Percentiles rank a stretch among this genome's conserved stretches.
Conservation (phyloP, 805 yeast species). For the Sporopachydermia lactativora region DNA sequence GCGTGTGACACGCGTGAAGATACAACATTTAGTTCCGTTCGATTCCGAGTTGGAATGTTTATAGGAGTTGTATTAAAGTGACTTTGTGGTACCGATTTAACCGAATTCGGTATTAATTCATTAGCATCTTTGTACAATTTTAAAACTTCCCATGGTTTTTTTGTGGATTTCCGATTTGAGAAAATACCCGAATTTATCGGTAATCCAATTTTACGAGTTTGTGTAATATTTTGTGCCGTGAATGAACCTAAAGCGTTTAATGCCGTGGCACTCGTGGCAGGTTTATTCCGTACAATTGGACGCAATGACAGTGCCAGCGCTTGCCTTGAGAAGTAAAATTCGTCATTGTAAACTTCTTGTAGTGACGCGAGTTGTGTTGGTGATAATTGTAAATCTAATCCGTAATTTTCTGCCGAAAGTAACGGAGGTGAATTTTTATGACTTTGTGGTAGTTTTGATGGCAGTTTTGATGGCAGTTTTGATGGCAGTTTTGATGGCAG, state of each 20-base stretch:
- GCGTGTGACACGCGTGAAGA: slow-evolving; percentile 30
- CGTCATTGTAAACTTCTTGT: not conserved
- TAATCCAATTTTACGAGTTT: too few species aligned
- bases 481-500: too few species aligned
- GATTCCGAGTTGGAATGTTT: not conserved
- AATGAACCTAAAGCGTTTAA: not conserved
- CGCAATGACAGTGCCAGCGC: slow-evolving; percentile 1
- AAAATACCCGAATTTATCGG: not conserved
- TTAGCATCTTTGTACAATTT: not conserved
- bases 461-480: too few species aligned
- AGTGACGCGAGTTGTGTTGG: not conserved
- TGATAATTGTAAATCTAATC: not conserved
- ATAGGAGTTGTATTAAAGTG: too few species aligned
- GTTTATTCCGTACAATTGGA: not conserved
- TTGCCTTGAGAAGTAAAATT: not conserved
- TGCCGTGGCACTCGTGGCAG: not conserved
- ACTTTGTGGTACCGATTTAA: not conserved
- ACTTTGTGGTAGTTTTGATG: too few species aligned
- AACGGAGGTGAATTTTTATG: too few species aligned
- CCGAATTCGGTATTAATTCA: not conserved
- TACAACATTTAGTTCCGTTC: slow-evolving; percentile 11
- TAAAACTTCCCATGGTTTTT: not conserved
- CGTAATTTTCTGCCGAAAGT: too few species aligned
- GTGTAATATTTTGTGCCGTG: not conserved
- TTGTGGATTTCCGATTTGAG: not conserved